These are phyloP conservation scores for Fusarium temperatum DNA, from an alignment of 2,329 filamentous ascomycete species.

Conservation along the genomic window DNA sequence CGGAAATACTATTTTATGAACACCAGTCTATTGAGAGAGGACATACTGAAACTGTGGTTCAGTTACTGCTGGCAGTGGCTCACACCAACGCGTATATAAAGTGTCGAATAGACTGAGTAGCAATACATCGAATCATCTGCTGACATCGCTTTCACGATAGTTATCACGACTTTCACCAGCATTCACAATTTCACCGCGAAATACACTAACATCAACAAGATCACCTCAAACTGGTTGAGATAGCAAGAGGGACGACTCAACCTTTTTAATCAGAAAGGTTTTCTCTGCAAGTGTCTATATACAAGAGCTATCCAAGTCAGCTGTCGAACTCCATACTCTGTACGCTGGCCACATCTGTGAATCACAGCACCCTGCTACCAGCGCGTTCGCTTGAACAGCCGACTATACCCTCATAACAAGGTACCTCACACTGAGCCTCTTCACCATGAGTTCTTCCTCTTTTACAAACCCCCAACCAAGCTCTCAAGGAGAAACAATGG, in stretches of 20 bases:
- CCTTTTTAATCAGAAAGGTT: too few relatives aligned
- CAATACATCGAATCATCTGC: neutral
- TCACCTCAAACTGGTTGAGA: neutral
- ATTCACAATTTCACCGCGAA: rapidly evolving
- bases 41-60: too few relatives aligned
- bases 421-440: neutral
- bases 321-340: neutral
- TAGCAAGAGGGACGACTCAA: neutral
- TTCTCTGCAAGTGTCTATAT: too few relatives aligned
- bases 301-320: neutral
- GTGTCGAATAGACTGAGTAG: neutral
- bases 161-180: neutral
- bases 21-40: neutral
- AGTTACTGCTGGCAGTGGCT: too few relatives aligned
- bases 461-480: neutral
- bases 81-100: neutral
- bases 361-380: neutral
- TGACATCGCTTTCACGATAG: neutral
- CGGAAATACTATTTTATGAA: too few relatives aligned
- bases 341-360: neutral
- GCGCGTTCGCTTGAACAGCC: neutral
- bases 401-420: neutral
- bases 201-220: neutral
- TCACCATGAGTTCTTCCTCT: neutral
- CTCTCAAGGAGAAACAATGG: neutral